Conservation (phyloP, 768 basidiomycete species). For the Calocybe cyanea region DNA sequence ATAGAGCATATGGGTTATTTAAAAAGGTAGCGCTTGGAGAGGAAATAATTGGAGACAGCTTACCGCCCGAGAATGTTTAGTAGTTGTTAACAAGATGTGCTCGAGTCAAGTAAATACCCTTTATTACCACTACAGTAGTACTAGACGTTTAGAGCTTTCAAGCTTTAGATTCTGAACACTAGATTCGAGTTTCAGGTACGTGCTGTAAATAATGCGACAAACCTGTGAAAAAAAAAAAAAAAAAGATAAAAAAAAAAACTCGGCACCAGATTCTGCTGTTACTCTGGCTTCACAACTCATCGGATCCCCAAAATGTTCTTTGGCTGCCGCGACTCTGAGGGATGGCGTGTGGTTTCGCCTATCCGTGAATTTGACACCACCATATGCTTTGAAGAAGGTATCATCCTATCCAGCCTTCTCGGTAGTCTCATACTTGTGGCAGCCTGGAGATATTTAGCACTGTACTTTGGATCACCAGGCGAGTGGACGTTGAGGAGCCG, state of each 20-base stretch:
- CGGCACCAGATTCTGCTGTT: neutral
- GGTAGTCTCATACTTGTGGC: conserved; percentile 39
- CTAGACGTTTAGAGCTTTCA: no score
- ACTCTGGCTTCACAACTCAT: no score
- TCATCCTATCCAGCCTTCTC: conserved; percentile 54
- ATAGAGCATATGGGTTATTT: conserved; percentile 77
- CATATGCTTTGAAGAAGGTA: conserved; percentile 76
- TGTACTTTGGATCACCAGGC: conserved; percentile 21
- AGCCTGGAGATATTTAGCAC: conserved; percentile 30
- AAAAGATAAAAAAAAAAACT: neutral
- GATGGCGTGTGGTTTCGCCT: conserved; percentile 60
- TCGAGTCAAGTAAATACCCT: no score
- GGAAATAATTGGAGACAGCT: conserved; percentile 48
- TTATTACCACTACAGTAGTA: no score
- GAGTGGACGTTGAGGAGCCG: conserved; percentile 44
- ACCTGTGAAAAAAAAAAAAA: no score
- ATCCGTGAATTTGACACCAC: conserved; percentile 71
- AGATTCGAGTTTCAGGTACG: no score
- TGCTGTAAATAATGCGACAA: no score
- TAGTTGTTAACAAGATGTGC: no score
- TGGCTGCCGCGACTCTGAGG: conserved; percentile 53
- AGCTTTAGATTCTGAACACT: no score
- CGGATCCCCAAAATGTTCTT: conserved; percentile 27
- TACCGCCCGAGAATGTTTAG: conserved; percentile 61
- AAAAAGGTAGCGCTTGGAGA: conserved; percentile 75